phyloP scores from a whole-genome alignment of 75 land plant genomes.

The Pinus tabuliformis region DNA sequence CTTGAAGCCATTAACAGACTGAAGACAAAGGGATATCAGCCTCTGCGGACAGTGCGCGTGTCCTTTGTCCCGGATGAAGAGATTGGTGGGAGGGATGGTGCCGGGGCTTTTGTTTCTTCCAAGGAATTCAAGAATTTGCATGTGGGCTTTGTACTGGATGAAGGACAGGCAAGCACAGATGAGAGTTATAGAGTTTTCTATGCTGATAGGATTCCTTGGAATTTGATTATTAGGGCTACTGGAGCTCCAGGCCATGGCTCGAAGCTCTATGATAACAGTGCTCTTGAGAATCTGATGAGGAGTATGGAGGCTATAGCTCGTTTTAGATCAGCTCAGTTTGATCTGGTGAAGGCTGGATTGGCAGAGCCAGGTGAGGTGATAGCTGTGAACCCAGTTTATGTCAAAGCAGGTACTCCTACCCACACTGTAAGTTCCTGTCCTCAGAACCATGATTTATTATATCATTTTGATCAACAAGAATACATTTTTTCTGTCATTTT shows the following conservation, averaged over 20 bases:
- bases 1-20: conserved; percentile 74
- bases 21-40: conserved; percentile 28
- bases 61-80: conserved; percentile 85
- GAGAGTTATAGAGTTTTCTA: conserved; percentile 76
- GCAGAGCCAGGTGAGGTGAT: conserved; percentile 65
- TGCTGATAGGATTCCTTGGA: conserved; percentile 71
- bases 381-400: conserved; percentile 76
- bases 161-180: conserved; percentile 61
- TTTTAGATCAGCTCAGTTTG: conserved; percentile 76
- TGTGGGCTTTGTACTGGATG: conserved; percentile 77
- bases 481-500: no score
- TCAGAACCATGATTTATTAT: no score
- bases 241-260: conserved; percentile 92
- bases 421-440: conserved; percentile 41
- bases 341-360: conserved; percentile 69
- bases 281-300: conserved; percentile 77
- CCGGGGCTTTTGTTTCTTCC: conserved; percentile 34
- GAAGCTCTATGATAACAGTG: conserved; percentile 73
- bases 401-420: conserved; percentile 84
- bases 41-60: conserved; percentile 51
- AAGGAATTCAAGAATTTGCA: conserved; percentile 52
- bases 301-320: conserved; percentile 60
- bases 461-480: no score
- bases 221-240: conserved; percentile 41
- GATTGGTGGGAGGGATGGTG: conserved; percentile 73